Base-by-base conservation (phyloP, 192 early-diverging fungal species). In the Linnemannia hyalina region DNA sequence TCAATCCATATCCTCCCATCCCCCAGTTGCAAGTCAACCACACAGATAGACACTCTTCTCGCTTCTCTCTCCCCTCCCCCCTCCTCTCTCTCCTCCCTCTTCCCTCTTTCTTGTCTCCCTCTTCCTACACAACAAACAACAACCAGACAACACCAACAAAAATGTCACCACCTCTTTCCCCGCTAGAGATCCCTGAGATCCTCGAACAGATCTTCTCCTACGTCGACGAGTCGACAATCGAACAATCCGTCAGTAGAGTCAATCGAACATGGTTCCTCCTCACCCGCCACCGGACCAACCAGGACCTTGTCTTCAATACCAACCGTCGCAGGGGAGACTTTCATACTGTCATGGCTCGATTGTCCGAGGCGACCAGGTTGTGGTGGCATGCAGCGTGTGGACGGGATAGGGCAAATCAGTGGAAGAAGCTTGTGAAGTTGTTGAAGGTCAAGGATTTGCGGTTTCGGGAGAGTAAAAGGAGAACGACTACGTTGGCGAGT, bases 181-280 rank as follows among this genome's bases (percentile, higher is more conserved):
- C 60, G 0, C 26, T 65, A 32, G 60, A 65, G 0, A 65, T 65
- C n/a, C 60, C 60, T 0, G 60, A 65, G 29, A 65, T 65, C 60
- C 60, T 65, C 60, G 26, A 11, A 4, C 60, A 65, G 26, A 65
- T 65, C 13, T 11, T 65, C 1, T 65, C 60, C 26, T 4, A 65
- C 60, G 11, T 65, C 29, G 60, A 65, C 13, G 13, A 29, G 2
- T 9, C 13, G 2, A 65, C 60, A 65, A 65, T 65, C 2, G 60
- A 65, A 65, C 60, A 65, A 65, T 65, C 60, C 60, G 60, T 15
- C 60, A 65, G n/a, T 13, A 26, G 13, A 29, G 60, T 65, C 60
- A 65, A 65, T 29, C 60, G 60, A 65, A 65, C 60, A 9, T 65
- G 60, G 60, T 65, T 65, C 29, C 60, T 65, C 29, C 60, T 65